These are phyloP conservation scores for Ceratopteris richardii DNA, from an alignment of 75 land plant genomes.

Conservation along the genomic window DNA sequence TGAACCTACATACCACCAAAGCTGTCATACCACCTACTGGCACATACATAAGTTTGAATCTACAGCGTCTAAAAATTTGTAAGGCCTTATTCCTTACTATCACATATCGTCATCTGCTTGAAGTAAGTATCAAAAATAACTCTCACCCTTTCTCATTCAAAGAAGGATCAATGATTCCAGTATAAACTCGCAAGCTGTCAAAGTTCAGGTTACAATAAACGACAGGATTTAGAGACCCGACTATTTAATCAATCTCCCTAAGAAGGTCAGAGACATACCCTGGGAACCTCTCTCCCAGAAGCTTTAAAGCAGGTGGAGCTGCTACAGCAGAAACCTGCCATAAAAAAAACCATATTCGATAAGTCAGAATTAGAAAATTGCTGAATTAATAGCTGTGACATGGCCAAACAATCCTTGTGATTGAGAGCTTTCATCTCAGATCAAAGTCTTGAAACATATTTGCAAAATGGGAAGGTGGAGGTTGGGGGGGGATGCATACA, in stretches of 20 bases:
- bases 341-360: no score
- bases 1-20: conserved; percentile 44
- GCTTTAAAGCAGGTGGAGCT: conserved; percentile 90
- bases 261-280: conserved; percentile 53
- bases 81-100: neutral
- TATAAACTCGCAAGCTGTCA: conserved; percentile 80
- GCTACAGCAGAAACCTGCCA: conserved; percentile 97
- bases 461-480: no score
- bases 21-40: neutral
- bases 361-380: neutral
- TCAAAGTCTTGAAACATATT: no score
- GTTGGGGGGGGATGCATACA: no score
- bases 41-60: neutral
- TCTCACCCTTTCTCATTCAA: conserved; percentile 89
- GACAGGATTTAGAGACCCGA: neutral
- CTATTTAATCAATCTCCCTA: neutral
- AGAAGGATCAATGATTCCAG: conserved; percentile 76
- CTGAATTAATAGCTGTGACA: no score
- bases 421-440: no score
- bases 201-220: neutral
- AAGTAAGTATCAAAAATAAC: neutral
- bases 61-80: neutral
- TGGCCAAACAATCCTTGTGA: no score
- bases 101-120: no score
- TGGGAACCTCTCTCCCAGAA: conserved; percentile 88